Percentiles rank a stretch among this genome's conserved stretches.
phyloP scores from a whole-genome alignment of 495 filamentous ascomycete species.

The Collariella sp. region DNA sequence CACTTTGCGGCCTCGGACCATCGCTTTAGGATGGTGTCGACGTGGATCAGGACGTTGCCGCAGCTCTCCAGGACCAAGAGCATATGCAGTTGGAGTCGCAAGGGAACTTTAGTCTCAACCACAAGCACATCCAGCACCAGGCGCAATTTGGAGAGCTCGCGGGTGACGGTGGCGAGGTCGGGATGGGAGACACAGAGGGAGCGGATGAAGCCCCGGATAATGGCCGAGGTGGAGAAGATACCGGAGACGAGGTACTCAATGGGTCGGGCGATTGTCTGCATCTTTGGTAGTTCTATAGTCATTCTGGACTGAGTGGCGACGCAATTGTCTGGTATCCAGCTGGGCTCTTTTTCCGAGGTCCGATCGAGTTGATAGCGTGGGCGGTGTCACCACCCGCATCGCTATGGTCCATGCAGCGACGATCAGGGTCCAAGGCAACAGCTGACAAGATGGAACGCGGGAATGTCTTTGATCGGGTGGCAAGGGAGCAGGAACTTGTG shows the following conservation, averaged over 20 bases:
- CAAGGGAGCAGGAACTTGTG: no score
- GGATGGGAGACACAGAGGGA: slow-evolving; percentile 21
- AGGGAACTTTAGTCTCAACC: slow-evolving; percentile 18
- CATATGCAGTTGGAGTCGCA: slow-evolving; percentile 15
- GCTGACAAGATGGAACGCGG: no score
- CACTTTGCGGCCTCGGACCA: slow-evolving; percentile 16
- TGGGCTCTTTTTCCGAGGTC: neutral
- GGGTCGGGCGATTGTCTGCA: slow-evolving; percentile 9
- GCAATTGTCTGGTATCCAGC: no score
- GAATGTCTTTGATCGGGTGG: no score
- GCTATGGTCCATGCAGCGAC: neutral
- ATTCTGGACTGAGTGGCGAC: no score
- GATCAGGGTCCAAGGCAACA: neutral
- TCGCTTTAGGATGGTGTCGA: slow-evolving; percentile 14
- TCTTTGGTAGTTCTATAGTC: slow-evolving; percentile 4
- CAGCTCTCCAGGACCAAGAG: slow-evolving; percentile 18
- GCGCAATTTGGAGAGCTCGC: slow-evolving; percentile 26
- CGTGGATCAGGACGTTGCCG: slow-evolving; percentile 12
- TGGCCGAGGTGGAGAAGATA: slow-evolving; percentile 20
- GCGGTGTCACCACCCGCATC: neutral
- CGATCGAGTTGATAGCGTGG: no score
- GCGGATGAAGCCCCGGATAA: slow-evolving; percentile 26
- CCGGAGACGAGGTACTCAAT: slow-evolving; percentile 20
- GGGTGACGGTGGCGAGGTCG: slow-evolving; percentile 23
- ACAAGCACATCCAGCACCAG: slow-evolving; percentile 23